phyloP scores from a whole-genome alignment of 331 rosid species.

The Malus hybrid region DNA sequence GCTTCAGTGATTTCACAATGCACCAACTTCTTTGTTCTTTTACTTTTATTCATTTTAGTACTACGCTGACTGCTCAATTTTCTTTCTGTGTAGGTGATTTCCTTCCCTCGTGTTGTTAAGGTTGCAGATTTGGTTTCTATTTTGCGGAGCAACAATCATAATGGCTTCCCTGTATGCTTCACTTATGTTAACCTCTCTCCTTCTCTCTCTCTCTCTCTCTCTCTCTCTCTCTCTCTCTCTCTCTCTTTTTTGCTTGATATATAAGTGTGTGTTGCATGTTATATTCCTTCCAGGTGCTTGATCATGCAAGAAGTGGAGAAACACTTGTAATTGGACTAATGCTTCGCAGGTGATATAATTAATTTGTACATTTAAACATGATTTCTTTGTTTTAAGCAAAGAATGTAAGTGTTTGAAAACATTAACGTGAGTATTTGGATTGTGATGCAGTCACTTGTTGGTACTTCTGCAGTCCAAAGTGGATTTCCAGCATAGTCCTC shows the following conservation, averaged over 20 bases:
- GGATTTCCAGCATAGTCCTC: conserved; percentile 90
- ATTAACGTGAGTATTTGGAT: conserved; percentile 17
- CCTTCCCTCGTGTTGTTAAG: conserved; percentile 86
- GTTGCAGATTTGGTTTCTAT: conserved; percentile 83
- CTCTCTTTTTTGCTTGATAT: background rate
- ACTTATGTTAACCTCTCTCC: background rate
- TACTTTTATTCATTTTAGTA: background rate
- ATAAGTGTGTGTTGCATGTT: conserved; percentile 18
- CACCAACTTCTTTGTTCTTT: background rate
- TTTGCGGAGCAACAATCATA: conserved; percentile 72
- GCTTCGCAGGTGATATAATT: conserved; percentile 63
- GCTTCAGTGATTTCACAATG: background rate
- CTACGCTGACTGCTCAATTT: background rate
- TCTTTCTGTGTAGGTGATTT: conserved; percentile 58
- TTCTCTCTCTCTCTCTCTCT: background rate
- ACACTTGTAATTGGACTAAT: conserved; percentile 80
- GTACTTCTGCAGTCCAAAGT: conserved; percentile 84
- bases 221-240: background rate
- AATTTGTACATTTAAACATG: background rate
- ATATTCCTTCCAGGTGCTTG: conserved; percentile 58
- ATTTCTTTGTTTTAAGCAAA: conserved; percentile 10
- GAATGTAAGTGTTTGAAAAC: conserved; percentile 5
- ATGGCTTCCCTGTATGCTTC: conserved; percentile 87
- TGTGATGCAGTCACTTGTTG: conserved; percentile 68
- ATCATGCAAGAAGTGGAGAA: conserved; percentile 83